Evolutionary conservation across 768 basidiomycete species (phyloP), one percentile per base, ranked within the genome.

Genomic region (Cyclocybe aegerita): DNA sequence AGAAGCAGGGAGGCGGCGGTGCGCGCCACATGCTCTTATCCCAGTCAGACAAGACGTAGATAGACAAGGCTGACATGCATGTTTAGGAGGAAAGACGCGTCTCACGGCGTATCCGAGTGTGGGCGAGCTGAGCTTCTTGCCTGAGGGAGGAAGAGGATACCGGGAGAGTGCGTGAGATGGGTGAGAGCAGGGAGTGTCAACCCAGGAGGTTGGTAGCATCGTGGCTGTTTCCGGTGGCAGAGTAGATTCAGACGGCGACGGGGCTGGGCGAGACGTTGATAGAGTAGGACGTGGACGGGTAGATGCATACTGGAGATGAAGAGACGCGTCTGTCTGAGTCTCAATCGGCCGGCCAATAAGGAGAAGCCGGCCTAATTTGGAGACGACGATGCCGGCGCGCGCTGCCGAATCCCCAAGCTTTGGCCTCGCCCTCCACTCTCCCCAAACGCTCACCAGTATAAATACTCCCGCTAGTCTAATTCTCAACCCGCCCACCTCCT

Each of bases 391-490:
- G 47, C 15, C 39, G 53, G 50, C 49, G 55, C 48, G 33, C 40
- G 39, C 54, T 65, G 64, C 63, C 65, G 65, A 65, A 59, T 54
- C 67, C 68, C 68, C 63, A 70, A 65, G 55, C 54, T 58, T 54
- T 53, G 36, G 49, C 16, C 39, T 41, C 40, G 38, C 36, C 37
- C n/a, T n/a, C n/a, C 47, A 41, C 15, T 46, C 44, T 50, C 50
- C 61, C 58, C 55, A 60, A 66, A 56, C 61, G 49, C 39, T 43
- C 43, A 47, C 49, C 43, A 45, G 50, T 68, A 70, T 70, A 71
- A 69, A 66, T 62, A 55, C 60, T 35, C 40, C 52, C 54, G 45
- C 46, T 48, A 52, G 43, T 45, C 48, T n/a, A 41, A 40, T 58
- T 53, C 56, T 53, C 43, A 50, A 54, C 53, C 32, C n/a, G 43